phyloP scores from a whole-genome alignment of 352 stramenopile species.

The Pythium insidiosum region DNA sequence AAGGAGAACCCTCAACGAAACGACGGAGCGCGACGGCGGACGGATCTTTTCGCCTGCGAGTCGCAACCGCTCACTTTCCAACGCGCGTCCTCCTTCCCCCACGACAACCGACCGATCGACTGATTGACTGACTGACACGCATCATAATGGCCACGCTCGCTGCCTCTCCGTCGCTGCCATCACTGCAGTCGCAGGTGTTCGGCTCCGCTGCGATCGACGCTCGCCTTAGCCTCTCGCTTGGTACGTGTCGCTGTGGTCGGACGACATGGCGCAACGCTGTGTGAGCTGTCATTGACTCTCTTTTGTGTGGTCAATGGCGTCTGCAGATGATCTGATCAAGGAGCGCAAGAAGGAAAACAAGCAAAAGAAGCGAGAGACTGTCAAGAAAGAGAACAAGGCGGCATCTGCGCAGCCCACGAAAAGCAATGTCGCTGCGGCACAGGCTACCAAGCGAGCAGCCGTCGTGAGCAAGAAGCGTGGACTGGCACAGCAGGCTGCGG shows the following conservation, averaged over 20 bases:
- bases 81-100: no score
- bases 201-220: slow-evolving; percentile 12
- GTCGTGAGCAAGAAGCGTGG: slow-evolving; percentile 18
- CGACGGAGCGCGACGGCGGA: no score
- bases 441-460: slow-evolving; percentile 11
- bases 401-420: slow-evolving; percentile 6
- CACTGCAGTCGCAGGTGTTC: slow-evolving; percentile 3
- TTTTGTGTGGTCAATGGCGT: not conserved
- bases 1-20: no score
- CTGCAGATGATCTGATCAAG: slow-evolving; percentile 58
- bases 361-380: slow-evolving; percentile 30
- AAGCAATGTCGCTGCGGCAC: slow-evolving; percentile 5
- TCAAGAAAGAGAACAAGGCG: slow-evolving; percentile 19
- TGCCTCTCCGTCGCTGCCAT: not conserved
- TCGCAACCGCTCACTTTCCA: no score
- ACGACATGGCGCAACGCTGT: no score
- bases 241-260: slow-evolving; percentile 1
- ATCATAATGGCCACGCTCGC: not conserved
- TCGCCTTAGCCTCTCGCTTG: slow-evolving; percentile 16
- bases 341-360: slow-evolving; percentile 54
- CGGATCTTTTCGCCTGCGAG: no score
- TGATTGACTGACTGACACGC: slow-evolving; percentile 2
- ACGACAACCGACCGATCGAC: no score
- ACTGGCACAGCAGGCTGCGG: not conserved
- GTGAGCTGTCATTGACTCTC: not conserved